Evolutionary conservation across 495 filamentous ascomycete genomes (phyloP).

Genomic region (Daldinia grandis): DNA sequence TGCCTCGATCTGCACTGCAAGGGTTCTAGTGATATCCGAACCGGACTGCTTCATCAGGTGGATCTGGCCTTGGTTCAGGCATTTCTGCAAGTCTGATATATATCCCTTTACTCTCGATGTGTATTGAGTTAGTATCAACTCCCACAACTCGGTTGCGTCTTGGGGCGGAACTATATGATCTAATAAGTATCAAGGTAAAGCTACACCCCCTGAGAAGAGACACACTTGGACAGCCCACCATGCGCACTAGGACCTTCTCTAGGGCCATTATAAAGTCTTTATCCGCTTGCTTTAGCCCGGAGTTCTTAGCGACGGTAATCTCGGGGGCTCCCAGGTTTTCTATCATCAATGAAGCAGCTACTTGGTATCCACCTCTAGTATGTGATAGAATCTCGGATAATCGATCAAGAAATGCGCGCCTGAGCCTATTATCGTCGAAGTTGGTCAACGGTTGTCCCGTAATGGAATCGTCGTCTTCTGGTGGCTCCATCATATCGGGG

Average conservation of each 20-base stretch:
- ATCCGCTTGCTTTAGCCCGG: constrained; percentile 1
- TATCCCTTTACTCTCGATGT: neutral
- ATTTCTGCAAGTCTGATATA: neutral
- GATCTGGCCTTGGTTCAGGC: neutral
- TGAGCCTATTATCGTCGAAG: neutral
- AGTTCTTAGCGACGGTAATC: neutral
- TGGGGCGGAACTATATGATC: neutral
- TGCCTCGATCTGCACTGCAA: neutral
- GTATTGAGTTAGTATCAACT: neutral
- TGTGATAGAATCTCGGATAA: neutral
- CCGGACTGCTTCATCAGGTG: neutral
- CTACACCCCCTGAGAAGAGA: neutral
- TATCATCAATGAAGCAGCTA: constrained; percentile 3
- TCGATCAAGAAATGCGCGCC: constrained; percentile 3
- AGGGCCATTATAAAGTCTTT: neutral
- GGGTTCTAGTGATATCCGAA: neutral
- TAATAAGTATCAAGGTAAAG: neutral
- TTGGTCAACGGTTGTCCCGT: neutral
- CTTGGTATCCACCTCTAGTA: neutral
- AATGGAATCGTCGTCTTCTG: neutral
- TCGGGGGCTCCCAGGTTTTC: neutral
- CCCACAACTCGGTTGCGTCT: neutral
- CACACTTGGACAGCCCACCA: neutral
- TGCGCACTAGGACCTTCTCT: neutral
- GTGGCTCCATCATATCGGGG: neutral